A percentile compares a stretch with the other conserved stretches of the same genome.
Conservation (phyloP, 768 basidiomycete species). For the Sporobolomyces roseus region DNA sequence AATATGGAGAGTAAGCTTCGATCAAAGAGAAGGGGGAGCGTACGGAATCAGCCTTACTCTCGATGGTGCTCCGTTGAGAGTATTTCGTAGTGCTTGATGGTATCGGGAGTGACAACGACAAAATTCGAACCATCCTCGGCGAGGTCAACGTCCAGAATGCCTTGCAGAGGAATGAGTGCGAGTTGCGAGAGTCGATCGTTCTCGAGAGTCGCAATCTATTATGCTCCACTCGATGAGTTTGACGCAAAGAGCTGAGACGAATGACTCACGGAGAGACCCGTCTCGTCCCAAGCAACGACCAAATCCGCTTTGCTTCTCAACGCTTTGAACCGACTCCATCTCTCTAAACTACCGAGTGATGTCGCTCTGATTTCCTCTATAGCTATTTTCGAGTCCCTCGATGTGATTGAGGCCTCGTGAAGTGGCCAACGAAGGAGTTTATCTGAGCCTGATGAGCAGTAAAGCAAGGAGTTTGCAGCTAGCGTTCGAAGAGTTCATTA, state of each 20-base stretch:
- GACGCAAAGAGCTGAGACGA: neutral
- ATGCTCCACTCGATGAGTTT: too few relatives aligned
- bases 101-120: neutral
- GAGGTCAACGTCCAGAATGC: neutral
- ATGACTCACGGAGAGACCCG: neutral
- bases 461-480: too few relatives aligned
- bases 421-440: neutral
- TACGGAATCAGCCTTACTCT: too few relatives aligned
- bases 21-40: too few relatives aligned
- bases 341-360: neutral
- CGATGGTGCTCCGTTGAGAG: too few relatives aligned
- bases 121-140: neutral
- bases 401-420: too few relatives aligned
- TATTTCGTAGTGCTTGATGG: too few relatives aligned
- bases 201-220: neutral
- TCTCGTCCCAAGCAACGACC: neutral
- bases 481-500: too few relatives aligned
- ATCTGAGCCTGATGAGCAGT: too few relatives aligned
- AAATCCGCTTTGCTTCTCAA: neutral
- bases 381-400: too few relatives aligned
- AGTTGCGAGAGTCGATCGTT: neutral
- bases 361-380: neutral
- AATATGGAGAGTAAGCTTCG: too few relatives aligned
- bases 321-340: neutral
- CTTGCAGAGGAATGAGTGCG: neutral